Evolutionary conservation across 306 rosid species (phyloP).

Genomic region (Aeschynomene evenia): DNA sequence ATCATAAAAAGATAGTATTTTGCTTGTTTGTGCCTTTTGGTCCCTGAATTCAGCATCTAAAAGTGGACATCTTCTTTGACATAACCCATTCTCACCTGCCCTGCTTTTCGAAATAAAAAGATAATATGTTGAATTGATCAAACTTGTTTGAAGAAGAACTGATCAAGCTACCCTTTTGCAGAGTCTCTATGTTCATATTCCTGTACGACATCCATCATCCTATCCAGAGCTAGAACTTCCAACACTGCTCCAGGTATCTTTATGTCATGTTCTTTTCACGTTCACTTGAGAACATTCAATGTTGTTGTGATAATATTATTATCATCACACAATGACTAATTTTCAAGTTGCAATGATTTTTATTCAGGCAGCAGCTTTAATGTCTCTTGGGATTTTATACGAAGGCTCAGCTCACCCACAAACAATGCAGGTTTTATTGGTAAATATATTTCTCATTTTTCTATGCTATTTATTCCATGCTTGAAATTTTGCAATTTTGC

Average conservation of each 20-base stretch:
- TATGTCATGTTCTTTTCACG: slow-evolving; percentile 11
- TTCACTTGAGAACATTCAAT: slow-evolving; percentile 16
- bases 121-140: slow-evolving; percentile 24
- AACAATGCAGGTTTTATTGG: slow-evolving; percentile 90
- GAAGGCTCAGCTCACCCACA: slow-evolving; percentile 95
- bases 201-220: slow-evolving; percentile 82
- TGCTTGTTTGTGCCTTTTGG: not conserved
- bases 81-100: not conserved
- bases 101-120: not conserved
- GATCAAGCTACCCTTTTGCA: slow-evolving; percentile 44
- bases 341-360: slow-evolving; percentile 29
- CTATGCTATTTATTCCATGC: slow-evolving; percentile 25
- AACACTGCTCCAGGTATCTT: slow-evolving; percentile 84
- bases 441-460: slow-evolving; percentile 39
- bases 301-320: not conserved
- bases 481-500: not conserved
- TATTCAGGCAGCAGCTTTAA: slow-evolving; percentile 82
- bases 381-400: slow-evolving; percentile 87
- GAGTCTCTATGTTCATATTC: slow-evolving; percentile 87
- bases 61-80: not conserved
- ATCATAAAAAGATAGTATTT: not conserved
- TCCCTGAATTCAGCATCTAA: slow-evolving; percentile 21
- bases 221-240: slow-evolving; percentile 91
- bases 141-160: slow-evolving; percentile 22
- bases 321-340: slow-evolving; percentile 23